Base-by-base conservation (phyloP, 2,329 filamentous ascomycete genomes). In the Dactylellina cionopaga region DNA sequence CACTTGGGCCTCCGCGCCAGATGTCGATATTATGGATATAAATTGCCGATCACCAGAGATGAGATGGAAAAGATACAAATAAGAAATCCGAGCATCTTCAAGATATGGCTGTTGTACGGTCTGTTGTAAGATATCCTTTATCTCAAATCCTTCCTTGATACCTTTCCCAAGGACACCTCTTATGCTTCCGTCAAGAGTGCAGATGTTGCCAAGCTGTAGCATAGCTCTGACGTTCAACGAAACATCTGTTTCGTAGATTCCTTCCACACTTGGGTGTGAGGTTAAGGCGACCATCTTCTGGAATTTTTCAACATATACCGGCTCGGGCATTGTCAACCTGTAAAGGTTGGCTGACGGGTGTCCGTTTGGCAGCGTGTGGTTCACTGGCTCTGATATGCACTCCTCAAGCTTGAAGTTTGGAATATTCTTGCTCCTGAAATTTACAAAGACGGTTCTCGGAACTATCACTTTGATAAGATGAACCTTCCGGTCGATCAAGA, bases 311-410 rank as follows among this genome's bases (percentile, higher is more conserved):
- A 96, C 88, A 80, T 96, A 99, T 0, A 91, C 85, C 63, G 95
- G 89, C 80, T 99, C 95, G 0, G 91, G 85, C 80, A 99, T 91
- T 0, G 90, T 93, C 35, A 99, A 85, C 82, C 93, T 96, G 85
- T 98, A 98, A 3, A 99, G 84, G 82, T 99, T 92, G 2, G 92
- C 90, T 0, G 94, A 98, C 2, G 92, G 89, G 80, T 98, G 95
- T 0, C 95, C 95, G 77, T 99, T 99, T 0, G 95, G 95, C 5
- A 99, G 83, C 2, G 92, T 96, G 80, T 96, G 90, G 77, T 89
- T 95, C 77, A 97, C 92, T 78, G 97, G 96, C 79, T 99, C 92
- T 0, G 95, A 94, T 37, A 89, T 87, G 78, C 94, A 97, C 1
- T 90, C 92, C 6, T 89, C 86, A 35, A 99, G 88, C 17, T 92